Evolutionary conservation across 345 rosid genomes (phyloP).

Genomic region (Aquilaria malaccensis): DNA sequence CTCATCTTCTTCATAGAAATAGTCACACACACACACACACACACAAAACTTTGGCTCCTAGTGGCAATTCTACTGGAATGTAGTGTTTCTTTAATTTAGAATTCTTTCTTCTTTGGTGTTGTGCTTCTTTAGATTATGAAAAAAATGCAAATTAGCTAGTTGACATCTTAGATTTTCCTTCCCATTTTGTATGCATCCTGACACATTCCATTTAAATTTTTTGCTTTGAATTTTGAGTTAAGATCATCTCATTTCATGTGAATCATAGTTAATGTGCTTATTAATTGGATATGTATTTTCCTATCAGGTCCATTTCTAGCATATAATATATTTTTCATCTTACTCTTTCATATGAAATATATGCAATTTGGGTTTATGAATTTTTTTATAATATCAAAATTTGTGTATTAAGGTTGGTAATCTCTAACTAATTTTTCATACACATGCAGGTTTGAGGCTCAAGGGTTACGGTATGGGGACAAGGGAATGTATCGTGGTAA

Average conservation of each 20-base stretch:
- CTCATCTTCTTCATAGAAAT: constrained; percentile 89
- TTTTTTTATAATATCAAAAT: too few species aligned
- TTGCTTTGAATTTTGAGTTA: too few species aligned
- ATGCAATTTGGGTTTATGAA: not conserved
- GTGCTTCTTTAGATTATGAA: not conserved
- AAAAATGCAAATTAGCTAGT: not conserved
- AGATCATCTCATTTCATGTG: too few species aligned
- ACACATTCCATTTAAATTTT: too few species aligned
- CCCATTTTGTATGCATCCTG: too few species aligned
- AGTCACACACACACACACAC: too few species aligned
- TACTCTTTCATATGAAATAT: not conserved
- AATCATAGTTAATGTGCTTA: too few species aligned
- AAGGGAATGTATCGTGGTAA: constrained; percentile 87
- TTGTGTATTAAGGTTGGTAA: too few species aligned
- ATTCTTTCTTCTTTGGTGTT: not conserved
- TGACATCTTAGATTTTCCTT: not conserved
- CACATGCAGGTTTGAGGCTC: constrained; percentile 71
- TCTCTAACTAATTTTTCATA: constrained; percentile 4
- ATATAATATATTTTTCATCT: too few species aligned
- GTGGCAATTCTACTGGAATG: constrained; percentile 83
- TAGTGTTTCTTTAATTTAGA: constrained; percentile 18
- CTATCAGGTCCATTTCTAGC: too few species aligned
- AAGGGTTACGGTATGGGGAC: constrained; percentile 91
- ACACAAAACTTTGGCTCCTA: constrained; percentile 46
- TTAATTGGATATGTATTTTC: too few species aligned